Conservation (phyloP, 306 rosid genomes). For the Vicia sativa region DNA sequence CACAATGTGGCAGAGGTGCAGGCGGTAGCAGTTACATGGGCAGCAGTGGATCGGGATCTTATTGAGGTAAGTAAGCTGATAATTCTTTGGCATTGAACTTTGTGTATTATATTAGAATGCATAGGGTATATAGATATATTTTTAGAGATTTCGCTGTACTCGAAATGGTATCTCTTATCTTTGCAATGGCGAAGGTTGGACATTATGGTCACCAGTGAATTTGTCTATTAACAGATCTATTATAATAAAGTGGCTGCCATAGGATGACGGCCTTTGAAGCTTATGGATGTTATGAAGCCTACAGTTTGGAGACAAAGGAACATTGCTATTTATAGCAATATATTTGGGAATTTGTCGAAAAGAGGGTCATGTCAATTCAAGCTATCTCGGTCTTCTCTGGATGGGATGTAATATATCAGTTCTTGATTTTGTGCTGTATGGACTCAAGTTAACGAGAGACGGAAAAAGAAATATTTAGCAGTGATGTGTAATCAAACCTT, state of each 20-base stretch:
- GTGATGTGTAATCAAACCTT: constrained; percentile 55
- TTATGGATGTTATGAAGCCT: constrained; percentile 59
- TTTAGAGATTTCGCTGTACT: constrained; percentile 44
- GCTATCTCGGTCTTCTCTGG: constrained; percentile 42
- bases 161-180: constrained; percentile 54
- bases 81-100: constrained; percentile 22
- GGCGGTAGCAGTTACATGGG: constrained; percentile 92
- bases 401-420: constrained; percentile 44
- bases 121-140: constrained; percentile 14
- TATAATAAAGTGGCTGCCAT: constrained; percentile 77
- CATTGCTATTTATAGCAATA: constrained; percentile 41
- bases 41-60: constrained; percentile 83
- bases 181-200: constrained; percentile 62
- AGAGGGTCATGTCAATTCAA: constrained; percentile 51
- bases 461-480: constrained; percentile 53
- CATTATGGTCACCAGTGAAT: constrained; percentile 75
- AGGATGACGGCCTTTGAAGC: constrained; percentile 75
- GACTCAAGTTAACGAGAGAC: constrained; percentile 53
- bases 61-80: constrained; percentile 66
- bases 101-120: constrained; percentile 5
- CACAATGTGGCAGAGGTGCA: constrained; percentile 78
- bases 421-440: constrained; percentile 58
- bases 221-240: constrained; percentile 83
- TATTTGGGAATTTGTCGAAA: constrained; percentile 36
- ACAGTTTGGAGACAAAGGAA: constrained; percentile 61